These are phyloP conservation scores for Volvox africanus DNA, from an alignment of 139 green algal genomes.

Conservation along the genomic window DNA sequence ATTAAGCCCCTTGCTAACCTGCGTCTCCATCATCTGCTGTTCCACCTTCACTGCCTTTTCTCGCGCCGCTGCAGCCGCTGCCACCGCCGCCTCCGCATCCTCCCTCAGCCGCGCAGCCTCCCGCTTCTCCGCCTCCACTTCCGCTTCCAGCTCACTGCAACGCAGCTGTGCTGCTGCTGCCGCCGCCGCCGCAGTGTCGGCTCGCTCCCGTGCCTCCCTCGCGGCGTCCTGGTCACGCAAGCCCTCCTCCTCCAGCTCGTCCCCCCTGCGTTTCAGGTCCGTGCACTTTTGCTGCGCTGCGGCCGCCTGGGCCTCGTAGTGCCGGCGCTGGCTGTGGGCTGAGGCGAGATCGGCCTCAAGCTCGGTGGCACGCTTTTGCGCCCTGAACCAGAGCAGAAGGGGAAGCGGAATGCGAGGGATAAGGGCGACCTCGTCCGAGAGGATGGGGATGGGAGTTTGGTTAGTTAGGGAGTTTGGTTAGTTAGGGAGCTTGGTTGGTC, in stretches of 20 bases:
- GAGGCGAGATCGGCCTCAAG: constrained; percentile 17
- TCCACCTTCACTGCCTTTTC: background rate
- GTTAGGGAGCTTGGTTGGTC: too few species aligned
- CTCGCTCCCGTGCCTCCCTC: background rate
- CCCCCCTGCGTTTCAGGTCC: constrained; percentile 5
- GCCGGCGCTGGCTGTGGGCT: background rate
- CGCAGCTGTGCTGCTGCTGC: background rate
- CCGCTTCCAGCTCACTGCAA: background rate
- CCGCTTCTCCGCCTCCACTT: constrained; percentile 11
- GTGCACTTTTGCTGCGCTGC: background rate
- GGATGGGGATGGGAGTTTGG: too few species aligned
- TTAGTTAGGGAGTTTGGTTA: too few species aligned
- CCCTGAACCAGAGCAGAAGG: background rate
- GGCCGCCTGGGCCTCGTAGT: background rate
- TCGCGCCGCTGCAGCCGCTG: constrained; percentile 8
- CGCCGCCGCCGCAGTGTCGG: constrained; percentile 13
- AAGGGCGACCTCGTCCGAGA: background rate
- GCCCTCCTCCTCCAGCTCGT: background rate
- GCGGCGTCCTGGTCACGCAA: constrained; percentile 8
- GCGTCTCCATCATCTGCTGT: constrained; percentile 44
- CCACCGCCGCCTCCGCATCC: constrained; percentile 11
- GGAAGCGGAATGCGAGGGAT: background rate
- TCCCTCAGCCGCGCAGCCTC: background rate
- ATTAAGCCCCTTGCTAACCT: constrained; percentile 1
- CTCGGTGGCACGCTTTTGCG: background rate